Evolutionary conservation across 306 rosid genomes (phyloP).

Genomic region (Comarum palustre): DNA sequence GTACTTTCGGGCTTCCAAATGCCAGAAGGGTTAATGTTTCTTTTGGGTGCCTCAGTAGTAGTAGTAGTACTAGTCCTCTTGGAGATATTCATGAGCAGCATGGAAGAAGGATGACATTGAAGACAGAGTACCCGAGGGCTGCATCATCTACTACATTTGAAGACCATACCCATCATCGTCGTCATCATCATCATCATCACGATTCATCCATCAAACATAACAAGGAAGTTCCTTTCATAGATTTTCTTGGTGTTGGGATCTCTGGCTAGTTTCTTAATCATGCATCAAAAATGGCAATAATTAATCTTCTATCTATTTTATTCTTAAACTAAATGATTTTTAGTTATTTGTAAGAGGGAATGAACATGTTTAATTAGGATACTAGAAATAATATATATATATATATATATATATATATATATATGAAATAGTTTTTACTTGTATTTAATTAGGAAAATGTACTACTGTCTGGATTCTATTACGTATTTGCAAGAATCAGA

Average conservation of each 20-base stretch:
- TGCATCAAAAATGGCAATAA: slow-evolving; percentile 14
- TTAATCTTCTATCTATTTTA: background rate
- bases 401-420: too few species aligned
- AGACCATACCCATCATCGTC: slow-evolving; percentile 35
- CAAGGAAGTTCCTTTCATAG: slow-evolving; percentile 66
- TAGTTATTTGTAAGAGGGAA: slow-evolving; percentile 1
- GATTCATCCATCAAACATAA: slow-evolving; percentile 26
- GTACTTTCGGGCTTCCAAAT: slow-evolving; percentile 31
- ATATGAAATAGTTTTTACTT: background rate
- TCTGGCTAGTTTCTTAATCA: slow-evolving; percentile 40
- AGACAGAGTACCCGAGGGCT: background rate
- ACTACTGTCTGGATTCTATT: background rate
- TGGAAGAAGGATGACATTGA: background rate
- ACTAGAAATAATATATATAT: background rate
- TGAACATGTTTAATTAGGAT: slow-evolving; percentile 11
- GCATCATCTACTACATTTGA: slow-evolving; percentile 21
- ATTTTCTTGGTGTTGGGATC: slow-evolving; percentile 87
- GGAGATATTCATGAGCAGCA: slow-evolving; percentile 6
- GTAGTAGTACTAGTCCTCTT: slow-evolving; percentile 7
- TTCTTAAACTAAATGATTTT: background rate
- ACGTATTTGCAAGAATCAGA: background rate
- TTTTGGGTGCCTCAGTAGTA: slow-evolving; percentile 29
- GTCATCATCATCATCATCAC: slow-evolving; percentile 31
- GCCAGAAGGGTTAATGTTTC: slow-evolving; percentile 45
- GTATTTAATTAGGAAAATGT: background rate